Percentiles rank a stretch among this genome's conserved stretches.
phyloP scores from a whole-genome alignment of 192 early-diverging fungal genomes.

The Podila clonocystis region DNA sequence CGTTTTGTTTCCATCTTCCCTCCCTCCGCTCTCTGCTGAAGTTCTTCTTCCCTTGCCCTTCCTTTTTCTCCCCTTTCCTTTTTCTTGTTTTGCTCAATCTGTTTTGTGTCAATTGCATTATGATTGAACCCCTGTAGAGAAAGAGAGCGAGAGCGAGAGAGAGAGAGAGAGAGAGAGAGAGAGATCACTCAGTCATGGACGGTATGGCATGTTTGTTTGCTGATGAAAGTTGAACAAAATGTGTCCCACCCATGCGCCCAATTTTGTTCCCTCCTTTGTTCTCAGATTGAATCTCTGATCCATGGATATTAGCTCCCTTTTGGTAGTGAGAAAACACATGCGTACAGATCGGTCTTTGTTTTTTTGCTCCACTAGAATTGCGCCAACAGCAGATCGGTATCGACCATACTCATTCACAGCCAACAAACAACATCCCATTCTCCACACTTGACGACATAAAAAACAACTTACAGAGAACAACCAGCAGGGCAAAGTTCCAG shows the following conservation, averaged over 20 bases:
- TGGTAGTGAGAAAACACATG: too few relatives aligned
- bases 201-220: too few relatives aligned
- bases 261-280: too few relatives aligned
- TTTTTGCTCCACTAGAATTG: too few relatives aligned
- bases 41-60: background rate
- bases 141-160: background rate
- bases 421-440: background rate
- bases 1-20: background rate
- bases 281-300: too few relatives aligned
- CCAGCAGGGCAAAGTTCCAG: conserved; percentile 47
- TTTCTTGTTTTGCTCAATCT: background rate
- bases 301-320: too few relatives aligned
- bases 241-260: too few relatives aligned
- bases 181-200: background rate
- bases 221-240: too few relatives aligned
- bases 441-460: background rate
- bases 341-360: too few relatives aligned
- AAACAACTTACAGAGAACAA: conserved; percentile 38
- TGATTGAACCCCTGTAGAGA: too few relatives aligned
- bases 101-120: background rate
- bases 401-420: background rate
- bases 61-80: background rate
- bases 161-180: background rate
- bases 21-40: background rate
- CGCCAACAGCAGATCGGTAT: too few relatives aligned